These are phyloP conservation scores for Hippophae gyantsensis DNA, from an alignment of 306 rosid genomes.

Conservation along the genomic window DNA sequence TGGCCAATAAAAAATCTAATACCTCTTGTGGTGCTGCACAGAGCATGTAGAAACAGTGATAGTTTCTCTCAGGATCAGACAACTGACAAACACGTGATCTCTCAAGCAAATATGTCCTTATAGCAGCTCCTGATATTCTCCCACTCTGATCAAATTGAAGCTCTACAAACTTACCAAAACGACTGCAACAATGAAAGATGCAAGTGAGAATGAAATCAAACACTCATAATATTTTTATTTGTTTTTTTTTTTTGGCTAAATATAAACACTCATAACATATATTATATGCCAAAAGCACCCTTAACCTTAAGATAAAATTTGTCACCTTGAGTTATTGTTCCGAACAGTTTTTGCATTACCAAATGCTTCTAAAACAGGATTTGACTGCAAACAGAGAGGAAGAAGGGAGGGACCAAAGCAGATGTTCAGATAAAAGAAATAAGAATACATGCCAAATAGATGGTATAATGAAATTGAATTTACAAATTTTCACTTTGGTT, in stretches of 20 bases:
- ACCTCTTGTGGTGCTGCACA: constrained; percentile 97
- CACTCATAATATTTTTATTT: background rate
- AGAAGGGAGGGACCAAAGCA: too few relatives aligned
- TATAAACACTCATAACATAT: constrained; percentile 4
- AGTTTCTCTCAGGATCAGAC: constrained; percentile 96
- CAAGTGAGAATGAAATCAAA: constrained; percentile 9
- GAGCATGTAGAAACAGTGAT: constrained; percentile 99
- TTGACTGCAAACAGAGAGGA: constrained; percentile 51
- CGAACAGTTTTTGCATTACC: constrained; percentile 99
- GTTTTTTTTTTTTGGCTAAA: too few relatives aligned
- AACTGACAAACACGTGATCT: constrained; percentile 99
- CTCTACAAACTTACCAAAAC: constrained; percentile 99
- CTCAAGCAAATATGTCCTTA: constrained; percentile 93
- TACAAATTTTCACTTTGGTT: too few relatives aligned
- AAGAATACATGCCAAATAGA: too few relatives aligned
- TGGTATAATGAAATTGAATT: too few relatives aligned
- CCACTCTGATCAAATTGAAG: constrained; percentile 89
- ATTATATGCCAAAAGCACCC: constrained; percentile 8
- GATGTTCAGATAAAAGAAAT: too few relatives aligned
- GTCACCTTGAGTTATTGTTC: constrained; percentile 94
- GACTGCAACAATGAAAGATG: constrained; percentile 47
- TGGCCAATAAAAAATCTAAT: constrained; percentile 15
- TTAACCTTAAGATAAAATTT: constrained; percentile 1
- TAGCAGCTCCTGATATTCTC: constrained; percentile 99
- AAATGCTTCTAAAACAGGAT: constrained; percentile 99